phyloP scores from a whole-genome alignment of 805 yeast species.

The Nakazawaea pomicola region DNA sequence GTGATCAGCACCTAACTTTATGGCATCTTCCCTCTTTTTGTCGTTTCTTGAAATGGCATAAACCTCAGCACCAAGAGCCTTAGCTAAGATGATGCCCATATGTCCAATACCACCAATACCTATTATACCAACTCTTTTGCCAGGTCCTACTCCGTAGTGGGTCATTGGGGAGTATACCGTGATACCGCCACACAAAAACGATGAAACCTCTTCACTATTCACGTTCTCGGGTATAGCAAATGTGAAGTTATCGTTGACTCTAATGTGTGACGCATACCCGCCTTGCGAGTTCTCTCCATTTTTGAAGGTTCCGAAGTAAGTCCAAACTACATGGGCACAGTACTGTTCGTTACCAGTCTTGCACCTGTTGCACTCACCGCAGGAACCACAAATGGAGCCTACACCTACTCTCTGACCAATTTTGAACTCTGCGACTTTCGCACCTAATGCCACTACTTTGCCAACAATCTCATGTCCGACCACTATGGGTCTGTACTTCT shows the following conservation, averaged over 20 bases:
- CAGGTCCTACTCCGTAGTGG: slow-evolving; percentile 32
- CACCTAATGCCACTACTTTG: too few relatives aligned
- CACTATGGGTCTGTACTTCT: too few relatives aligned
- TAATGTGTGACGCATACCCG: slow-evolving; percentile 66
- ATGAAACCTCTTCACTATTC: slow-evolving; percentile 55
- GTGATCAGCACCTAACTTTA: slow-evolving; percentile 51
- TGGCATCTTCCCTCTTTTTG: slow-evolving; percentile 46
- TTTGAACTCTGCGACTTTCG: too few relatives aligned
- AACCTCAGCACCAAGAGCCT: slow-evolving; percentile 60
- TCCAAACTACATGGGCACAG: slow-evolving; percentile 30
- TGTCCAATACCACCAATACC: slow-evolving; percentile 71
- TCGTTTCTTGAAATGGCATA: slow-evolving; percentile 49
- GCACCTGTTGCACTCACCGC: too few relatives aligned
- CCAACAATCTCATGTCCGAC: too few relatives aligned
- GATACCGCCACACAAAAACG: slow-evolving; percentile 74
- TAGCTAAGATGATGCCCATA: slow-evolving; percentile 54
- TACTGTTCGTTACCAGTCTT: slow-evolving; percentile 48
- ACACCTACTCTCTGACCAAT: too few relatives aligned
- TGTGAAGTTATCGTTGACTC: slow-evolving; percentile 59
- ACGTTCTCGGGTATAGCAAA: slow-evolving; percentile 58
- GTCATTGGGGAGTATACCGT: slow-evolving; percentile 67
- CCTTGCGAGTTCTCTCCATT: slow-evolving; percentile 40
- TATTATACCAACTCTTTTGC: slow-evolving; percentile 49
- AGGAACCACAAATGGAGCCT: too few relatives aligned
- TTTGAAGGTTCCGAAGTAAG: slow-evolving; percentile 29